Percentiles rank a stretch among this genome's conserved stretches.
Evolutionary conservation across 441 rosid genomes (phyloP).

Genomic region (Euphorbia celastroides): DNA sequence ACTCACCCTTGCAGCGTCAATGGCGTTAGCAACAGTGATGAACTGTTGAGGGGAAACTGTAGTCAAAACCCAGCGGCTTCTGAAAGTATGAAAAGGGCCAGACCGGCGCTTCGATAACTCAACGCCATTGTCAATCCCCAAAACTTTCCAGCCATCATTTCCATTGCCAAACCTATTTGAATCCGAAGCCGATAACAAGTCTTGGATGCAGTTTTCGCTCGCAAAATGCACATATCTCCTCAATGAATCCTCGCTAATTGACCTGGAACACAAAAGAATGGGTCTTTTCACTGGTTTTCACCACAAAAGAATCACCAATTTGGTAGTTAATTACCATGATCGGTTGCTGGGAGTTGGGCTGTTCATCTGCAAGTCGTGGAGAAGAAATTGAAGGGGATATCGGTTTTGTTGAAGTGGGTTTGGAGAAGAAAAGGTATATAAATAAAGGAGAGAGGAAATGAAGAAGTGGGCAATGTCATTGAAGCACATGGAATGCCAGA

Average conservation of each 20-base stretch:
- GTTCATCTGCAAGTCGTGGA: slow-evolving; percentile 32
- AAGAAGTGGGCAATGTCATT: slow-evolving; percentile 38
- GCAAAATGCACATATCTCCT: slow-evolving; percentile 75
- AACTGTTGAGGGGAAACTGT: slow-evolving; percentile 67
- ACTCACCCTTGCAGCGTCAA: slow-evolving; percentile 67
- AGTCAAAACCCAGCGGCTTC: slow-evolving; percentile 61
- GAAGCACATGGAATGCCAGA: slow-evolving; percentile 67
- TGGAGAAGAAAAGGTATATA: not conserved
- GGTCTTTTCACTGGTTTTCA: no score
- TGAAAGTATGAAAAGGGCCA: slow-evolving; percentile 51
- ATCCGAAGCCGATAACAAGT: slow-evolving; percentile 59
- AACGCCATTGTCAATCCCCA: slow-evolving; percentile 39
- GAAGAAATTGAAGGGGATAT: not conserved
- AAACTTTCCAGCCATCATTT: slow-evolving; percentile 56
- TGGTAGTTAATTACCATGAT: slow-evolving; percentile 44
- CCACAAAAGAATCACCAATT: no score
- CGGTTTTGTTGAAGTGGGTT: not conserved
- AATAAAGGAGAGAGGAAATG: slow-evolving; percentile 22
- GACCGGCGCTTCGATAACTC: slow-evolving; percentile 66
- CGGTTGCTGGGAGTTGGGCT: slow-evolving; percentile 37
- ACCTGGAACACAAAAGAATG: slow-evolving; percentile 28
- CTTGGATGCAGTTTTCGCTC: slow-evolving; percentile 76
- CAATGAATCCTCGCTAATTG: slow-evolving; percentile 72
- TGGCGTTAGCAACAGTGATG: slow-evolving; percentile 62
- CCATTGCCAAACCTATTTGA: slow-evolving; percentile 42